A percentile compares a stretch with the other conserved stretches of the same genome.
Conservation (phyloP, 345 rosid genomes). For the Heritiera fomes region DNA sequence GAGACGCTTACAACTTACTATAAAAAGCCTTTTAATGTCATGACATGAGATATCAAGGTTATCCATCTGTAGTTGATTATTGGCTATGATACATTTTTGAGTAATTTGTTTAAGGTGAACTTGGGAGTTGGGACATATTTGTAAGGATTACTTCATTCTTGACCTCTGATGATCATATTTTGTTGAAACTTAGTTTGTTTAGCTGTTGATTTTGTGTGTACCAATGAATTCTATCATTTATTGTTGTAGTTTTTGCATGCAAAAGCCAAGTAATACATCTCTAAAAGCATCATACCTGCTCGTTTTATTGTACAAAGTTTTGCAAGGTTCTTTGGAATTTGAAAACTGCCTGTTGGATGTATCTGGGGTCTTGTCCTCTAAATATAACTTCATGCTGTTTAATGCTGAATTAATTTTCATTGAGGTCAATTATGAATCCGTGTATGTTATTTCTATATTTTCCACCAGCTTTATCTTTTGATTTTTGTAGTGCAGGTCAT, state of each 20-base stretch:
- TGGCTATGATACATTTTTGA: background rate
- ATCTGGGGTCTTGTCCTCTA: background rate
- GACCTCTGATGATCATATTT: background rate
- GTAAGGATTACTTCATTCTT: conserved; percentile 1
- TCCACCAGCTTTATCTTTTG: conserved; percentile 37
- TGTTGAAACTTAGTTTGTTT: background rate
- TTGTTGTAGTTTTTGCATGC: background rate
- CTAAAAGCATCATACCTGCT: background rate
- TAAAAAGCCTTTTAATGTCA: background rate
- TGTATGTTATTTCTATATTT: background rate
- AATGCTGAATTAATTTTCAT: background rate
- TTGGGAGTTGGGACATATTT: background rate
- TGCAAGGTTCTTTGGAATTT: background rate
- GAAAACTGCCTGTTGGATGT: background rate
- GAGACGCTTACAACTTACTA: background rate
- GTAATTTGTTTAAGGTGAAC: too few relatives aligned
- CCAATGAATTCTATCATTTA: background rate
- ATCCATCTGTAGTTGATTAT: background rate
- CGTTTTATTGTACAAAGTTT: background rate
- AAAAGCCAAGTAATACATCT: background rate
- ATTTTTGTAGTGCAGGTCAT: conserved; percentile 67
- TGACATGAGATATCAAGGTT: background rate
- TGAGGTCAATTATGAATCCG: background rate
- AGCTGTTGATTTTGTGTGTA: background rate
- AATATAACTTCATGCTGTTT: background rate